A percentile compares a stretch with the other conserved stretches of the same genome.
Evolutionary conservation across 352 stramenopile genomes (phyloP).

Genomic region (Globisporangium paroecandrum): DNA sequence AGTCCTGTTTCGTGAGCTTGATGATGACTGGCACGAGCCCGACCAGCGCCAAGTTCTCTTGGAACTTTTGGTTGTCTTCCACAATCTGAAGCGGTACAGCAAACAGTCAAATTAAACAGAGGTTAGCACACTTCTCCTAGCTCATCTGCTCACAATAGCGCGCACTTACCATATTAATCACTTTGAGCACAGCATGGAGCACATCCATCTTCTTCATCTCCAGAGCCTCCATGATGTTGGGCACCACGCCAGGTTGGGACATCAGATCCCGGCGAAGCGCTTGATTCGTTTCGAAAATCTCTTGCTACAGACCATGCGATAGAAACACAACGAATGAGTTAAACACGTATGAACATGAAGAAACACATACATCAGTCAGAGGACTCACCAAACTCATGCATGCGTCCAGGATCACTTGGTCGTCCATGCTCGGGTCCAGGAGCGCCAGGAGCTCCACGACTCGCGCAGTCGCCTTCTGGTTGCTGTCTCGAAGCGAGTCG

Average conservation of each 20-base stretch:
- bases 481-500: slow-evolving; percentile 65
- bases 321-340: neutral
- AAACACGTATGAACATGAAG: neutral
- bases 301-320: slow-evolving; percentile 34
- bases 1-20: slow-evolving; percentile 72
- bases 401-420: slow-evolving; percentile 80
- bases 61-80: slow-evolving; percentile 87
- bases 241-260: slow-evolving; percentile 89
- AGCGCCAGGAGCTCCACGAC: slow-evolving; percentile 75
- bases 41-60: slow-evolving; percentile 90
- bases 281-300: slow-evolving; percentile 78
- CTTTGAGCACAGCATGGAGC: slow-evolving; percentile 75
- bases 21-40: slow-evolving; percentile 90
- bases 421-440: slow-evolving; percentile 83
- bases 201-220: slow-evolving; percentile 91
- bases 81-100: slow-evolving; percentile 52
- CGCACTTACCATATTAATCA: slow-evolving; percentile 74
- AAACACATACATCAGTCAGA: neutral
- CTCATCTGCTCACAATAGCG: neutral
- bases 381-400: slow-evolving; percentile 59
- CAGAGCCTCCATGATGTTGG: slow-evolving; percentile 91
- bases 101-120: neutral
- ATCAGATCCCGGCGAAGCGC: slow-evolving; percentile 77
- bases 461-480: slow-evolving; percentile 71
- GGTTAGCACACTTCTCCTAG: neutral